Base-by-base conservation (phyloP, 2,329 filamentous ascomycete species). In the Alternaria triticimaculans region DNA sequence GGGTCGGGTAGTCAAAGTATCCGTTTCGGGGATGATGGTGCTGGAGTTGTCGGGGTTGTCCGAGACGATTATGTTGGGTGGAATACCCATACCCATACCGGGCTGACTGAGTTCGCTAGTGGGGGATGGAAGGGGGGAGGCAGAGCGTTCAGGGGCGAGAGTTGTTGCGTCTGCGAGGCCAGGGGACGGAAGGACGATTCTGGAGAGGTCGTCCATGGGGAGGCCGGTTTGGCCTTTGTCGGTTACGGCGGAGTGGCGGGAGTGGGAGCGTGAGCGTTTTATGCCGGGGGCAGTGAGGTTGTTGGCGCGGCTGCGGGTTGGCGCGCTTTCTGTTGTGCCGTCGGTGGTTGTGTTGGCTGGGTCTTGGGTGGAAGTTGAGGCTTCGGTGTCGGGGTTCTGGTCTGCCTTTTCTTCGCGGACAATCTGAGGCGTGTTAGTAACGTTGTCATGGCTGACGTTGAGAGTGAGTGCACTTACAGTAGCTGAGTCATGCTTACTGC, bases 401-500 rank as follows among this genome's bases (percentile, higher is more conserved):
- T 78, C 75, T 21, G 75, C 76, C 21, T 74, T 71, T 20, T 76
- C 66, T 66, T 80, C 78, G 43, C 78, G 74, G 12, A 65, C 73
- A 51, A 80, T 74, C 78, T 80, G 50, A 15, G 12, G 14, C 18
- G n/a, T 18, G 61, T 72, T 50, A 68, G 60, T 18, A 14, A 46
- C 8, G 20, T 9, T 45, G 66, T 28, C 65, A 60, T 49, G 62
- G 20, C 5, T 11, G 11, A 3, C 26, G n/a, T 41, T 2, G 21
- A 12, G 8, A 49, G 12, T 37, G 10, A n/a, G n/a, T 30, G 12
- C 9, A 67, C 75, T 60, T 72, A 96, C 85, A 0, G 91, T 92
- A 65, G 85, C 85, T 78, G 95, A 87, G 76, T 98, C 96, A 75
- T 97, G 93, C 76, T 92, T 96, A 49, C 91, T 94, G 14, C 93